Percentiles rank a stretch among this genome's conserved stretches.
Evolutionary conservation across 345 rosid species (phyloP).

Genomic region (Ceriops decandra): DNA sequence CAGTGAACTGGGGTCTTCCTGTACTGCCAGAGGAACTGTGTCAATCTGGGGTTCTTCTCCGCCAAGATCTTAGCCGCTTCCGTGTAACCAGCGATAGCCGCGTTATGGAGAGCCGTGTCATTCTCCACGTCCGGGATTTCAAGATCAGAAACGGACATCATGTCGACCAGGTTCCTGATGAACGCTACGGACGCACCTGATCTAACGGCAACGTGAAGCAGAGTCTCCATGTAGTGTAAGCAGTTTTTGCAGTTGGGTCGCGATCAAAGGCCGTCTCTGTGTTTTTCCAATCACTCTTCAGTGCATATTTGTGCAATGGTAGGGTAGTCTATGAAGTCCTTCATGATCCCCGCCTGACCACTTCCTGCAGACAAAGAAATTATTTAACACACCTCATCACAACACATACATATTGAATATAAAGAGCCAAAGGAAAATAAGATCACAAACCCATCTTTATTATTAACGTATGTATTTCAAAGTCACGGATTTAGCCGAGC

Average conservation of each 20-base stretch:
- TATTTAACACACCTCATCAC: too few species aligned
- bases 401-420: too few species aligned
- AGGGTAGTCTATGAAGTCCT: background rate
- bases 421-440: too few species aligned
- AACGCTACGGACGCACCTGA: background rate
- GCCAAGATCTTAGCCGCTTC: background rate
- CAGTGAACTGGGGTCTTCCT: background rate
- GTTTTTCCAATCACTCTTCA: background rate
- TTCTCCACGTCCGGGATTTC: background rate
- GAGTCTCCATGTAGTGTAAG: fast-evolving
- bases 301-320: background rate
- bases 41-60: background rate
- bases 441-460: too few species aligned
- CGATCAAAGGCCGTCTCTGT: background rate
- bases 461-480: too few species aligned
- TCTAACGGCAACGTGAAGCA: background rate
- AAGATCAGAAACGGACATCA: background rate
- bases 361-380: slow-evolving; percentile 5
- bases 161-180: background rate
- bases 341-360: background rate
- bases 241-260: background rate
- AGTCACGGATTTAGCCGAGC: too few species aligned
- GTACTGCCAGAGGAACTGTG: fast-evolving
- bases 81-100: background rate
- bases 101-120: background rate